Evolutionary conservation across 495 filamentous ascomycete species (phyloP), one percentile per base, ranked within the genome.

Genomic region (Amphirosellinia nigrospora): DNA sequence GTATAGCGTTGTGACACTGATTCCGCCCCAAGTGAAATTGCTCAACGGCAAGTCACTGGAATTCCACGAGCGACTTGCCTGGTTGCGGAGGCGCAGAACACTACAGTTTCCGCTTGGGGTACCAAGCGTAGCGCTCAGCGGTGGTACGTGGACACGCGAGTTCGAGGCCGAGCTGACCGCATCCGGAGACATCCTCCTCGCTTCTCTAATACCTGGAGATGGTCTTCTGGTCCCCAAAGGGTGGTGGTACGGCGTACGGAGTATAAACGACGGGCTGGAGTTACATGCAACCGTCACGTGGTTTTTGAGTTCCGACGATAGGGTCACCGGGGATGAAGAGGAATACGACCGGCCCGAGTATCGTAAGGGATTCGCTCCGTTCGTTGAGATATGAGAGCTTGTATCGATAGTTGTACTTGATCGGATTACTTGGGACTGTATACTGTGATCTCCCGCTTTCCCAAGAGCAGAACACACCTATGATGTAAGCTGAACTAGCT

Each of bases 171-270:
- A 64, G 28, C 30, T 64, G 41, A 4, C 43, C 15, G 61, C 61
- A 23, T 48, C 61, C 19, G 28, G 61, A 4, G 61, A 64, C 15
- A 38, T 64, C 43, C 41, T 64, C 19, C 28, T 48, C 28, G 61
- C 61, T 32, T 50, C 61, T 0, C 43, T 64, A 30, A 36, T 64
- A 32, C 61, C 61, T 10, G 61, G 61, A n/a, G 61, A 64, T 11
- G 61, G 61, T 11, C 23, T 64, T 4, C 43, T 64, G 15, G 43
- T 64, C 13, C 61, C 61, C 16, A 19, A 64, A 43, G 61, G 61
- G 19, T 64, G 61, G 61, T 64, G 61, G 61, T 64, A 64, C 28
- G 45, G 45, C 9, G 26, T 50, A 16, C 61, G 61, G 21, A 64
- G 61, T 23, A 50, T 64, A 2, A 64, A 64, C 11, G 34, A 64